A percentile compares a stretch with the other conserved stretches of the same genome.
Conservation (phyloP, 352 stramenopile genomes). For the Phytophthora pistaciae region DNA sequence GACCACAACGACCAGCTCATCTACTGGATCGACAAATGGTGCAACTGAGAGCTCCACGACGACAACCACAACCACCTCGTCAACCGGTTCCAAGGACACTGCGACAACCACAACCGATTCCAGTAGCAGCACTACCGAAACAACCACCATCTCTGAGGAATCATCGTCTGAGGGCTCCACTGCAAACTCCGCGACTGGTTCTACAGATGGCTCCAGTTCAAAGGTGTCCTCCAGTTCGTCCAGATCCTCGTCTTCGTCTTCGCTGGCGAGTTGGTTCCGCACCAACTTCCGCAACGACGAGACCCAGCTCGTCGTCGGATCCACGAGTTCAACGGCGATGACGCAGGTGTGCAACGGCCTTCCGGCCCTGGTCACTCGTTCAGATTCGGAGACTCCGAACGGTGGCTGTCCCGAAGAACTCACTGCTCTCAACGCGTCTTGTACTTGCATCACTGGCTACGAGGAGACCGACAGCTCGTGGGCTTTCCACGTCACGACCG, state of each 20-base stretch:
- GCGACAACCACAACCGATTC: neutral
- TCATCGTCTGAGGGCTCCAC: slow-evolving; percentile 16
- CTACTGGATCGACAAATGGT: slow-evolving; percentile 11
- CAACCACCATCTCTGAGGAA: neutral
- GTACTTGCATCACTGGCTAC: slow-evolving; percentile 49
- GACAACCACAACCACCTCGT: slow-evolving; percentile 9
- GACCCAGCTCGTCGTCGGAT: slow-evolving; percentile 44
- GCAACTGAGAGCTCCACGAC: slow-evolving; percentile 10
- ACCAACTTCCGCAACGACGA: slow-evolving; percentile 41
- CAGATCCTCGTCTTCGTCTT: slow-evolving; percentile 12
- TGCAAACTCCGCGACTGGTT: slow-evolving; percentile 6
- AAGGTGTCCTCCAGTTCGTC: slow-evolving; percentile 9
- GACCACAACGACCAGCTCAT: slow-evolving; percentile 9
- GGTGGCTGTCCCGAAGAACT: slow-evolving; percentile 44
- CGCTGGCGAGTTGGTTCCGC: slow-evolving; percentile 41
- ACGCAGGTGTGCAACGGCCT: slow-evolving; percentile 38
- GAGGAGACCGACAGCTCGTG: slow-evolving; percentile 31
- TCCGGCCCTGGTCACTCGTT: slow-evolving; percentile 44
- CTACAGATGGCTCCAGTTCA: slow-evolving; percentile 3
- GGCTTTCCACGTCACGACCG: slow-evolving; percentile 35
- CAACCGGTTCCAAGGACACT: slow-evolving; percentile 9
- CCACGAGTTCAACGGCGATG: slow-evolving; percentile 1
- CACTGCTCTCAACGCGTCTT: slow-evolving; percentile 48
- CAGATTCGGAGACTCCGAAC: slow-evolving; percentile 36
- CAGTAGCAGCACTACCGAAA: slow-evolving; percentile 12